Percentiles rank a stretch among this genome's conserved stretches.
Conservation (phyloP, 2,329 filamentous ascomycete species). For the Alternaria brassicae region DNA sequence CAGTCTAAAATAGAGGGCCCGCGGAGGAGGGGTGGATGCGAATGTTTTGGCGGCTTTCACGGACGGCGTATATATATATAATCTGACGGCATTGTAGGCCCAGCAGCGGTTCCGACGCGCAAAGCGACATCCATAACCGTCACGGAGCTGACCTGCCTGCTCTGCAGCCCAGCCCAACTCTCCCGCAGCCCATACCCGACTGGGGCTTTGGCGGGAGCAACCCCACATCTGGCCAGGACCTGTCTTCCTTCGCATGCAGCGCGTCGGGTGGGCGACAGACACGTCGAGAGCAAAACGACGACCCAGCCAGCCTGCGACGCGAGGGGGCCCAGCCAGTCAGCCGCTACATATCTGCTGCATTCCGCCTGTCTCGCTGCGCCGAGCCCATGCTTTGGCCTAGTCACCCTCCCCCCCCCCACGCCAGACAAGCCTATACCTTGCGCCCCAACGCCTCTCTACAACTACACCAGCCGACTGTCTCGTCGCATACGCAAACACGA, state of each 20-base stretch:
- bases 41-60: conserved; percentile 4
- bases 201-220: conserved; percentile 10
- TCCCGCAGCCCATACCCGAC: conserved; percentile 20
- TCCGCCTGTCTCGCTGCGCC: conserved; percentile 17
- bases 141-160: conserved; percentile 11
- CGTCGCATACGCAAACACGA: conserved; percentile 7
- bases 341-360: conserved; percentile 16
- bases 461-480: background rate
- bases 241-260: conserved; percentile 20
- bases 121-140: conserved; percentile 7
- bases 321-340: conserved; percentile 5
- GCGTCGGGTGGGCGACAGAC: conserved; percentile 6
- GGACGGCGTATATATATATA: conserved; percentile 11
- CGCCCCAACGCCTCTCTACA: conserved; percentile 24
- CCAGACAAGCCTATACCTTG: conserved; percentile 16
- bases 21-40: conserved; percentile 2
- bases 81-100: conserved; percentile 3
- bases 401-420: conserved; percentile 12
- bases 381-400: conserved; percentile 18
- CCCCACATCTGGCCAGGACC: conserved; percentile 16
- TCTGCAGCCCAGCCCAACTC: conserved; percentile 17
- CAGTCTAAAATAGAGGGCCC: conserved; percentile 1
- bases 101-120: background rate
- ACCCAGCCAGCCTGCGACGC: conserved; percentile 4
- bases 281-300: background rate